Conservation (phyloP, 805 yeast species). For the Maudiozyma serrabonitensis region DNA sequence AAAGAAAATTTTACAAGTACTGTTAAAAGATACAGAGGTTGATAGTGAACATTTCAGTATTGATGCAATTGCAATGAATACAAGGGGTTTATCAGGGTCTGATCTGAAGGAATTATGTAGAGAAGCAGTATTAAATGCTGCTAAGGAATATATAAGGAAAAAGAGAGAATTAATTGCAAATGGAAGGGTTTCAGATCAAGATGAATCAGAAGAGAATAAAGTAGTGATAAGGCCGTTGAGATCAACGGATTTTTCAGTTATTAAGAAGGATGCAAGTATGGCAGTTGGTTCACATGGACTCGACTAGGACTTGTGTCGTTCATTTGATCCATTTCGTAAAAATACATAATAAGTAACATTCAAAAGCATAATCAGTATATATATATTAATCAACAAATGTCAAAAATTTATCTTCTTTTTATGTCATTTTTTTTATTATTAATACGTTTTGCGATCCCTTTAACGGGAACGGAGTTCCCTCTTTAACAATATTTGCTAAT, state of each 20-base stretch:
- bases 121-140: conserved; percentile 84
- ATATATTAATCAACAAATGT: too few species aligned
- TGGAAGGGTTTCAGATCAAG: neutral
- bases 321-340: neutral
- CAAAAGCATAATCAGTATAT: too few species aligned
- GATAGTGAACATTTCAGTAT: conserved; percentile 50
- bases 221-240: conserved; percentile 35
- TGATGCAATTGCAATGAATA: conserved; percentile 46
- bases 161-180: conserved; percentile 36
- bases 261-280: conserved; percentile 14
- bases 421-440: too few species aligned
- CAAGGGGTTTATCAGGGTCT: conserved; percentile 79
- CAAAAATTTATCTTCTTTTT: too few species aligned
- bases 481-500: too few species aligned
- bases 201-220: too few species aligned
- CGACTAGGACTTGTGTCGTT: neutral
- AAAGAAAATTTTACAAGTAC: conserved; percentile 53
- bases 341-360: too few species aligned
- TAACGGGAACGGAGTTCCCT: too few species aligned
- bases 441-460: too few species aligned
- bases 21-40: conserved; percentile 55
- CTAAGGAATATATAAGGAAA: conserved; percentile 68
- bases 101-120: conserved; percentile 87
- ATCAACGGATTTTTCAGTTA: conserved; percentile 49
- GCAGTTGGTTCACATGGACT: conserved; percentile 16